Evolutionary conservation across 176 grass and related monocot species (phyloP), one percentile per base, ranked within the genome.

Genomic region (Secale cereale): DNA sequence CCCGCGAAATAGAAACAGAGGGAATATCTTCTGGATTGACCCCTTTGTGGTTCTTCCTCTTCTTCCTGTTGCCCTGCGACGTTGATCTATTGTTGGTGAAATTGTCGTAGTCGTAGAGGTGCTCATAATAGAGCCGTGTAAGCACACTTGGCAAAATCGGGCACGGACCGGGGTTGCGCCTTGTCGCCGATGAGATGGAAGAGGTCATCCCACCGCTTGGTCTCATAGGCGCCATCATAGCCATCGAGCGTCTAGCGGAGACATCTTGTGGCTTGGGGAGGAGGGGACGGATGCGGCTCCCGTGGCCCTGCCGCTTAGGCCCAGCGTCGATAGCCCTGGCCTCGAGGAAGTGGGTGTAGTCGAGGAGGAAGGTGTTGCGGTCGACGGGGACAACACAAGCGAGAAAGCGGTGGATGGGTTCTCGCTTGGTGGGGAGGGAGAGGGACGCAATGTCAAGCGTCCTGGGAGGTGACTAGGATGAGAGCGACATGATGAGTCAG

Each of bases 401-500:
- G 33, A 6, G 33, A 7, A 35, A 35, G 5, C 1, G 33, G 33
- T 35, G 4, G 33, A 35, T 97, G 39, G 88, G 90, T 87, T 94
- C 90, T 6, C 85, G 86, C 91, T 94, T 97, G 27, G 90, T 97
- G 76, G 88, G 90, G 74, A 94, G 91, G 17, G 90, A 86, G 41
- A 94, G 80, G 4, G 88, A 60, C 3, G 57, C 36, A 36, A 82
- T 78, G 59, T 92, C 86, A 22, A 92, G 89, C 32, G 87, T 80
- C 48, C 74, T 85, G 2, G 95, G 95, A 27, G 92, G 95, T 2
- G 67, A 87, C 95, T 92, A 97, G 11, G 88, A 92, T 1, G 62
- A 52, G 45, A 90, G 92, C 2, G 95, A 92, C 13, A 97, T 92
- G 71, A 97, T 97, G 65, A 87, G 90, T 79, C 92, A 97, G 79